Evolutionary conservation across 345 rosid species (phyloP), one percentile per base, ranked within the genome.

Genomic region (Limnanthes douglasii): DNA sequence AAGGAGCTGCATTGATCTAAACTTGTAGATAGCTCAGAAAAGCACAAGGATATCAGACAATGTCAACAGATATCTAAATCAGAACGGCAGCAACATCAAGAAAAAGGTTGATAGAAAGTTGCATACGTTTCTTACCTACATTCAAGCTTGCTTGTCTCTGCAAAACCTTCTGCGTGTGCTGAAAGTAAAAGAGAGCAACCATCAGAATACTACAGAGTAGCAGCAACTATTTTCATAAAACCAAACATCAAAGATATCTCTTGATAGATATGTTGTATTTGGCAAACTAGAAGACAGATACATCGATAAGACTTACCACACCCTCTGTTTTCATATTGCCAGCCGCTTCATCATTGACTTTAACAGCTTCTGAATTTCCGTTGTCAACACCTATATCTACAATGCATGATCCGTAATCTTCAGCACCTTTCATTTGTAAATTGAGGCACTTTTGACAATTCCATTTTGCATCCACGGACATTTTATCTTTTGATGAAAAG

Each of bases 131-230:
- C 50, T 53, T 53, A 55, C 95, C 86, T 11, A 69, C 60, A 36
- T 50, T 73, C 32, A 73, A 52, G 73, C 95, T 88, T 31, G 68
- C 70, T 58, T 83, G 97, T 55, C 95, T 73, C 66, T 72, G 82
- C 57, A 88, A 50, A 34, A 71, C 60, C 58, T 70, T 82, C 46
- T 73, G 85, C 70, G 60, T 31, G 42, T 68, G 69, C 78, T 72
- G 60, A n/a, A n/a, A n/a, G n/a, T 13, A 39, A 62, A 33, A 31
- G 28, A 48, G 12, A 7, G 5, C 19, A 21, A 19, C 14, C 29
- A 2, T n/a, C n/a, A n/a, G n/a, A n/a, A n/a, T n/a, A n/a, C 24
- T 38, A 42, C 34, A 19, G 45, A 39, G 33, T 32, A 15, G 11
- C 10, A 35, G 16, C 40, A 43, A n/a, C n/a, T n/a, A n/a, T n/a